A percentile compares a stretch with the other conserved stretches of the same genome.
Conservation (phyloP, 306 rosid genomes). For the Inga oerstediana region DNA sequence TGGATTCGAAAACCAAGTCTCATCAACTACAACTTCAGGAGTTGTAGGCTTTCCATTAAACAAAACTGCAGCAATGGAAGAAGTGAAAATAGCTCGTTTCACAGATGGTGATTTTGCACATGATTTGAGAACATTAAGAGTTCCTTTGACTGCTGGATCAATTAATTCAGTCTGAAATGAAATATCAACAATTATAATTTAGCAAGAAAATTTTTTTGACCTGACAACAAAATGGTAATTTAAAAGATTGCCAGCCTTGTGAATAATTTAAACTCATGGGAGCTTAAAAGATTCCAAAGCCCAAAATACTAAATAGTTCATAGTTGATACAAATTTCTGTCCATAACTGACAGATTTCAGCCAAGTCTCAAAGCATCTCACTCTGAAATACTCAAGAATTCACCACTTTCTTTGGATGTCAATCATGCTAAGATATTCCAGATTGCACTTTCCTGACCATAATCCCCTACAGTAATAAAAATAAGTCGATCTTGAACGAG, state of each 20-base stretch:
- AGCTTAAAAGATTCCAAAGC: not conserved
- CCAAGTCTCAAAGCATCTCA: not conserved
- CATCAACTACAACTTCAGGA: constrained; percentile 1
- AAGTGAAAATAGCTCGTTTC: not conserved
- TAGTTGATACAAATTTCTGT: not conserved
- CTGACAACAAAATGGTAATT: not conserved
- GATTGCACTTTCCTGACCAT: not conserved
- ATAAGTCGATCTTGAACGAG: not conserved
- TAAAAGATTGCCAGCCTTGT: not conserved
- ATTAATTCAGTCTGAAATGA: not conserved
- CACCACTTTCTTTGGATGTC: not conserved
- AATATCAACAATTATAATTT: not conserved
- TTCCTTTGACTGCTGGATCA: constrained; percentile 12
- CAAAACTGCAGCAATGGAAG: not conserved
- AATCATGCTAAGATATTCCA: not conserved
- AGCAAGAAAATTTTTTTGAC: not conserved
- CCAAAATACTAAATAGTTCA: not conserved
- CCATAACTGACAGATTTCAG: not conserved
- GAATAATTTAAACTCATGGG: not conserved
- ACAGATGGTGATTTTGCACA: not conserved
- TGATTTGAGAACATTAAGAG: not conserved
- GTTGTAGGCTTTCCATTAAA: not conserved
- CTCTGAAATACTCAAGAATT: not conserved
- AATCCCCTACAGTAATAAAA: not conserved
- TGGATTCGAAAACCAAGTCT: constrained; percentile 10